Conservation (phyloP, 73 alveolate species). For the Diophrys appendiculata region DNA sequence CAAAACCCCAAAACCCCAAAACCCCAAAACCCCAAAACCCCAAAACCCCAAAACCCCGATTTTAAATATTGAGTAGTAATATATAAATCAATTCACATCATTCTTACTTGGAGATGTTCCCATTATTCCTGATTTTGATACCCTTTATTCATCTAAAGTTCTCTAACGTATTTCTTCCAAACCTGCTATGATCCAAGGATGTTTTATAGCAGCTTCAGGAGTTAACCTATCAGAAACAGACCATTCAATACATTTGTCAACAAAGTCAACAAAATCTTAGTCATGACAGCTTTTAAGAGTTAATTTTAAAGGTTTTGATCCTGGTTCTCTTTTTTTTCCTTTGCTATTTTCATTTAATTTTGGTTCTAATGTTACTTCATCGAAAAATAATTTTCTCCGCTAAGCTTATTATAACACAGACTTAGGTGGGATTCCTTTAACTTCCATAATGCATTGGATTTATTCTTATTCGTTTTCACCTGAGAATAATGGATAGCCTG, state of each 20-base stretch:
- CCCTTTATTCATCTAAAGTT: no score
- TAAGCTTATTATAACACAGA: constrained; percentile 54
- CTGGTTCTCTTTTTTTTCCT: constrained; percentile 55
- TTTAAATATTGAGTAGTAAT: no score
- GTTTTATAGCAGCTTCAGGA: constrained; percentile 80
- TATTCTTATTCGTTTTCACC: constrained; percentile 77
- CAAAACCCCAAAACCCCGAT: no score
- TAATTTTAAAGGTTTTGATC: not conserved
- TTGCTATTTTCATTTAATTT: constrained; percentile 25
- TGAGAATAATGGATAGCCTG: constrained; percentile 77
- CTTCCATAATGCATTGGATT: constrained; percentile 54
- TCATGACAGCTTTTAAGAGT: not conserved
- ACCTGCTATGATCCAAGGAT: constrained; percentile 68
- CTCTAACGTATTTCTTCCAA: constrained; percentile 4
- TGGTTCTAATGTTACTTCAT: constrained; percentile 37
- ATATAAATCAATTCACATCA: no score
- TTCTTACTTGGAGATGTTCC: no score
- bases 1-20: no score
- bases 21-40: no score
- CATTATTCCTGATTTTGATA: no score
- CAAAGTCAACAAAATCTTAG: constrained; percentile 58
- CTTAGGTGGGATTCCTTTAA: constrained; percentile 76
- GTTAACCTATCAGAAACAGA: constrained; percentile 75
- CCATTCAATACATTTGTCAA: constrained; percentile 82
- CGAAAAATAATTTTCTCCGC: constrained; percentile 47